Conservation (phyloP, 768 basidiomycete genomes). For the Auriscalpium orientale region DNA sequence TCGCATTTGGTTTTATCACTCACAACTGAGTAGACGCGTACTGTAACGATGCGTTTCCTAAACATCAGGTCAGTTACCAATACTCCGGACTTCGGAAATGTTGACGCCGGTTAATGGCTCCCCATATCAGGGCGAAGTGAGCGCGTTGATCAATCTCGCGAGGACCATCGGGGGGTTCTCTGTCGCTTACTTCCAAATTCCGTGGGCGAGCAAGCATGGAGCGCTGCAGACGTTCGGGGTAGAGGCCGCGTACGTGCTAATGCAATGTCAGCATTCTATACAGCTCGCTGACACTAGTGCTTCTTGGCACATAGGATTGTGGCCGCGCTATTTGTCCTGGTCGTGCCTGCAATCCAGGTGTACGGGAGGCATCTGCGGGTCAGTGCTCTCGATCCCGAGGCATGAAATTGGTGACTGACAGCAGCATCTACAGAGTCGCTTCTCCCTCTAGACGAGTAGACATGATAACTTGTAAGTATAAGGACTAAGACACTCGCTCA, state of each 20-base stretch:
- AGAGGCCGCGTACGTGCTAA: constrained; percentile 46
- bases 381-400: not conserved
- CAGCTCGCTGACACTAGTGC: not conserved
- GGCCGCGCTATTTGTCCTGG: constrained; percentile 38
- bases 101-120: not conserved
- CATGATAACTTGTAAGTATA: too few relatives aligned
- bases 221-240: constrained; percentile 54
- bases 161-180: constrained; percentile 51
- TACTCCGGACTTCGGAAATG: not conserved
- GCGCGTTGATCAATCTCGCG: constrained; percentile 51
- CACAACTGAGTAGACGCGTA: constrained; percentile 31
- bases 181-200: constrained; percentile 59
- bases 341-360: constrained; percentile 42
- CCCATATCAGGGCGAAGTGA: constrained; percentile 46
- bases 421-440: not conserved
- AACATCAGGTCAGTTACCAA: constrained; percentile 24
- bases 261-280: not conserved
- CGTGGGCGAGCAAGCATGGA: constrained; percentile 52
- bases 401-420: not conserved
- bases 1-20: constrained; percentile 9
- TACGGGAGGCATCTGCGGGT: constrained; percentile 40
- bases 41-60: constrained; percentile 41
- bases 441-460: not conserved
- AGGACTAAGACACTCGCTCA: too few relatives aligned
- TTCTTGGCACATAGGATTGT: constrained; percentile 30